These are phyloP conservation scores for Metschnikowia amazonensis DNA, from an alignment of 805 yeast species.

Conservation along the genomic window DNA sequence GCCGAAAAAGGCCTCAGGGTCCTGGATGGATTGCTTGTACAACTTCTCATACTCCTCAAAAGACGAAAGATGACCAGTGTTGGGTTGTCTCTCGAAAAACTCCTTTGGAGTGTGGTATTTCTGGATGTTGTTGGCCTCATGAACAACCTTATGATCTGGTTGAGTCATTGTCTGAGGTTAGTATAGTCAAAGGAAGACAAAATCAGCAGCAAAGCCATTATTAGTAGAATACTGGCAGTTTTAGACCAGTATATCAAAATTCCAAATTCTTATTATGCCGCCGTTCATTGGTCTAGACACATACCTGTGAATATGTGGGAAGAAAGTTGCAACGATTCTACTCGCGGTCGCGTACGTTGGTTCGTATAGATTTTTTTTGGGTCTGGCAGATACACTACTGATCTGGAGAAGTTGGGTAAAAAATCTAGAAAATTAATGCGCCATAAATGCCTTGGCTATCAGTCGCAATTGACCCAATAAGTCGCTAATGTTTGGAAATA, in stretches of 20 bases:
- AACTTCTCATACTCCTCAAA: constrained; percentile 61
- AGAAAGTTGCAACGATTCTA: constrained; percentile 4
- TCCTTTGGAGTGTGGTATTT: constrained; percentile 51
- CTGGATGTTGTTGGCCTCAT: constrained; percentile 53
- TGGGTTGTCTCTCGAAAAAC: constrained; percentile 57
- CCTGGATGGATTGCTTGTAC: constrained; percentile 54
- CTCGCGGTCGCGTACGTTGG: constrained; percentile 3
- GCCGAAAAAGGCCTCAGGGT: constrained; percentile 55
- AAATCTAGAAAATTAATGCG: constrained; percentile 1
- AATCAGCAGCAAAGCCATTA: too few species aligned
- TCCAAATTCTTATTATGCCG: background rate
- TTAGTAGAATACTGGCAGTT: too few species aligned
- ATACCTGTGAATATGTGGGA: constrained; percentile 3
- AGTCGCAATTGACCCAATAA: background rate
- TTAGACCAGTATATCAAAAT: too few species aligned
- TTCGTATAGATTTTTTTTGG: constrained; percentile 9
- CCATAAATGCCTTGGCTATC: background rate
- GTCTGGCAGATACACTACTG: constrained; percentile 11
- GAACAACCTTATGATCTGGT: constrained; percentile 46
- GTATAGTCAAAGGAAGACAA: constrained; percentile 4
- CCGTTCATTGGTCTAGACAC: background rate
- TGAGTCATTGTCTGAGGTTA: constrained; percentile 23
- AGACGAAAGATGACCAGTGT: constrained; percentile 54
- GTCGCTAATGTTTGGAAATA: background rate
- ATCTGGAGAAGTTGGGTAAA: constrained; percentile 10